Conservation (phyloP, 1,139 yeast genomes). For the Taphrina populina region DNA sequence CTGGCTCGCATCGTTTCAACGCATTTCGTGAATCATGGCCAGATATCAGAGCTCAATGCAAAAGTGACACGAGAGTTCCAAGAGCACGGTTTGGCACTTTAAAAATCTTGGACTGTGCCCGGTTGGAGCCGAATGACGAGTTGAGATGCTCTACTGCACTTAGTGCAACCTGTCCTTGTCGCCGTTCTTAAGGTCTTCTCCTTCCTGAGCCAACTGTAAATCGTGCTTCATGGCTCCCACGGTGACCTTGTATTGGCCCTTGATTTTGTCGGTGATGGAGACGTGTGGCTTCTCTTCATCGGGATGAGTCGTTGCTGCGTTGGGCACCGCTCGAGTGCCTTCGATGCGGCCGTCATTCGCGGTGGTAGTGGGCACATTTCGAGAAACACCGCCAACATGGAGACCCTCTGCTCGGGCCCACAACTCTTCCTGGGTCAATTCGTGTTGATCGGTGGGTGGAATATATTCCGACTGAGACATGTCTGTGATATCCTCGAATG, state of each 20-base stretch:
- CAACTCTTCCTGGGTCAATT: conserved; percentile 10
- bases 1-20: no score
- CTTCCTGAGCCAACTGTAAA: conserved; percentile 26
- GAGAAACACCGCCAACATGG: conserved; percentile 19
- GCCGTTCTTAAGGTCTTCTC: conserved; percentile 25
- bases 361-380: conserved; percentile 12
- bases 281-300: conserved; percentile 10
- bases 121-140: no score
- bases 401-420: conserved; percentile 27
- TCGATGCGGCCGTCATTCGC: conserved; percentile 16
- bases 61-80: no score
- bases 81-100: no score
- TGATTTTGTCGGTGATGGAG: conserved; percentile 29
- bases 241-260: conserved; percentile 28
- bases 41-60: no score
- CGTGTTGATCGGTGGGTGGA: conserved; percentile 4
- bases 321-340: conserved; percentile 7
- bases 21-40: no score
- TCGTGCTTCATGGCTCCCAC: conserved; percentile 31
- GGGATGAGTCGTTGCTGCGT: conserved; percentile 10
- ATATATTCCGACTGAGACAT: conserved; percentile 12
- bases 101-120: no score
- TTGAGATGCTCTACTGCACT: neutral
- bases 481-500: no score
- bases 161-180: conserved; percentile 27